Conservation (phyloP, 805 yeast genomes). For the Candida bentonensis region DNA sequence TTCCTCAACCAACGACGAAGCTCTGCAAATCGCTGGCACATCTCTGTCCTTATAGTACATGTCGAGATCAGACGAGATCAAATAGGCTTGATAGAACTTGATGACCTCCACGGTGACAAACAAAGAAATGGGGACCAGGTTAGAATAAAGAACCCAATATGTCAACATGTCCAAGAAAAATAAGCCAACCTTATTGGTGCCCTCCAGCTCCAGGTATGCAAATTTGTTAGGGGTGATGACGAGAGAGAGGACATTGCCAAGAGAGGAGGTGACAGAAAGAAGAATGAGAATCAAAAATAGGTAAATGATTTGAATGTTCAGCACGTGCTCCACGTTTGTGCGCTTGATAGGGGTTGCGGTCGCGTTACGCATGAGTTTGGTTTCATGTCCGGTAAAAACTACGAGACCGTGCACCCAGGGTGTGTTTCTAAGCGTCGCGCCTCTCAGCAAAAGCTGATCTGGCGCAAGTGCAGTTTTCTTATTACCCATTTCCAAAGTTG, state of each 20-base stretch:
- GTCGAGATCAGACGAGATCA: constrained; percentile 90
- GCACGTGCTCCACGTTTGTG: constrained; percentile 92
- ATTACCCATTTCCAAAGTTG: constrained; percentile 42
- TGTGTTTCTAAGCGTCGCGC: constrained; percentile 90
- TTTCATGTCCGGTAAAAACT: constrained; percentile 95
- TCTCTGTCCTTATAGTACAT: constrained; percentile 79
- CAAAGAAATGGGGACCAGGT: constrained; percentile 91
- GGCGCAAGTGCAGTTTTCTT: constrained; percentile 58
- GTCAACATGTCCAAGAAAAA: constrained; percentile 84
- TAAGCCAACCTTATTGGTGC: constrained; percentile 49
- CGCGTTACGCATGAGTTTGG: constrained; percentile 95
- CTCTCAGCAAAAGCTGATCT: constrained; percentile 83
- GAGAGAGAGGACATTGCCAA: constrained; percentile 74
- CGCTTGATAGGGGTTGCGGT: constrained; percentile 96
- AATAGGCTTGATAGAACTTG: constrained; percentile 86
- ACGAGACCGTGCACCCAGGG: constrained; percentile 91
- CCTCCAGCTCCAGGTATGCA: constrained; percentile 53
- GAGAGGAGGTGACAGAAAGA: constrained; percentile 64
- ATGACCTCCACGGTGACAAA: constrained; percentile 94
- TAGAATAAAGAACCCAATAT: constrained; percentile 91
- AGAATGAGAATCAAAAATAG: constrained; percentile 67
- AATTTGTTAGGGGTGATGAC: constrained; percentile 37
- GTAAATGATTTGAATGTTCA: constrained; percentile 82
- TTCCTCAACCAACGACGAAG: constrained; percentile 92
- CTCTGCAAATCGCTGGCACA: constrained; percentile 89